Evolutionary conservation across 1,139 yeast genomes (phyloP).

Genomic region (Sugiyamaella sp.): DNA sequence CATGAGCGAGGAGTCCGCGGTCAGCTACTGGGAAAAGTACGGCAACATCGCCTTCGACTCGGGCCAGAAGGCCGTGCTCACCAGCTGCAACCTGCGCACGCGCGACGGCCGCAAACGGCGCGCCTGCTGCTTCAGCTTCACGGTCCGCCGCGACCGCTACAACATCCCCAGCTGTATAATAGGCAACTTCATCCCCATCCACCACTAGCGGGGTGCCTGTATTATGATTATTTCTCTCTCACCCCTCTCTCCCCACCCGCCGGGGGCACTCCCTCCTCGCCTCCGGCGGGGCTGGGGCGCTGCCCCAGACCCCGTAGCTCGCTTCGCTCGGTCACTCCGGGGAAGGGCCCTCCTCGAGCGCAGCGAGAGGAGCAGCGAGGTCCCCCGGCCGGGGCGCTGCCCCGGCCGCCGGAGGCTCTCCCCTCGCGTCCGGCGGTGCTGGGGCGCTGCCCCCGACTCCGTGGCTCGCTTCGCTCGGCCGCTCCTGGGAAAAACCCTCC

Average conservation of each 20-base stretch:
- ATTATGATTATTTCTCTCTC: not conserved
- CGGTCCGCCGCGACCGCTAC: constrained; percentile 88
- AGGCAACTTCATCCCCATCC: constrained; percentile 92
- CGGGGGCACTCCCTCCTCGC: too few species aligned
- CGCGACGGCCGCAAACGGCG: constrained; percentile 80
- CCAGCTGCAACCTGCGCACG: constrained; percentile 86
- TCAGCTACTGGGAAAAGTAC: constrained; percentile 97
- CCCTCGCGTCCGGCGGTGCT: too few species aligned
- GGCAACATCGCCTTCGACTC: constrained; percentile 96
- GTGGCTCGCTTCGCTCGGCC: too few species aligned
- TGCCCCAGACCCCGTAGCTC: constrained; percentile 1
- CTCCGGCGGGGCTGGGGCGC: not conserved
- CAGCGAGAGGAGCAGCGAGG: too few species aligned
- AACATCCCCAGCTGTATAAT: constrained; percentile 96
- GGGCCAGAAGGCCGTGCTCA: constrained; percentile 92
- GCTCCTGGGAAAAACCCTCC: too few species aligned
- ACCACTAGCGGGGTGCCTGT: constrained; percentile 34
- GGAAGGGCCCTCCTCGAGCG: too few species aligned
- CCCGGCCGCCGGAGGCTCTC: too few species aligned
- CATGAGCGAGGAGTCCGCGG: constrained; percentile 96
- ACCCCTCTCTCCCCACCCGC: too few species aligned
- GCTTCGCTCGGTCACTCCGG: not conserved
- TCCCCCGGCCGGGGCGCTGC: too few species aligned
- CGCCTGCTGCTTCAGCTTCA: constrained; percentile 92
- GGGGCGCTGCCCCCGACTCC: too few species aligned